Evolutionary conservation across 768 basidiomycete species (phyloP), one percentile per base, ranked within the genome.

Genomic region (Boletus vermiculosoides): DNA sequence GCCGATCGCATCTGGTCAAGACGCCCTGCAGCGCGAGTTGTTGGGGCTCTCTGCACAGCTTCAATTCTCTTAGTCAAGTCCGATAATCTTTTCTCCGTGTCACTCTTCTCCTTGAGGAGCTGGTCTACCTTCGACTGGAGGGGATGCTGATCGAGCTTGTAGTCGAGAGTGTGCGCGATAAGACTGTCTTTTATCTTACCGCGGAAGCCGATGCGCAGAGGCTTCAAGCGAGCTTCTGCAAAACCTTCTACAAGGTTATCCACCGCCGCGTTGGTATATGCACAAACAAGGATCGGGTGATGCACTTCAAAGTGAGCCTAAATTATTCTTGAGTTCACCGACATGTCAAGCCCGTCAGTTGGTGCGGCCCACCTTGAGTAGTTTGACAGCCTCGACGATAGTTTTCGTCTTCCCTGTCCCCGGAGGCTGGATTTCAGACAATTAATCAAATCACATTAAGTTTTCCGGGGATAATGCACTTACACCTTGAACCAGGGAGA

Each of bases 331-430:
- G 7, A 58, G 50, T 45, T 31, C 39, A 45, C 10, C 2, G 2
- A 37, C 18, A 55, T 23, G 52, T 25, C 36, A 39, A 28, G 5
- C 18, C 8, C n/a, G 33, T 39, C 37, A 18, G 13, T 4, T 5
- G 3, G 28, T 30, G 31, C 11, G 18, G 44, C 61, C 20, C 49
- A 86, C 85, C 79, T 94, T 94, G 56, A 95, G 81, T 18, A 95
- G 66, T 61, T 83, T 87, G 56, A 92, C 79, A 0, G 90, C 80
- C 68, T 95, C 87, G n/a, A 93, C 85, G 45, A 95, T 93, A 0
- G 92, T 95, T 69, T 88, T 87, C 2, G 94, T 95, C 73, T 98
- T 98, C 36, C 94, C 94, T 0, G 92, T 94, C 22, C 93, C 93
- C 20, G 92, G 93, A 40, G 93, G 92, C 90, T 92, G 63, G 18